A percentile compares a stretch with the other conserved stretches of the same genome.
These are phyloP conservation scores for Pilobolus umbonatus DNA, from an alignment of 192 early-diverging fungal species.

Conservation along the genomic window DNA sequence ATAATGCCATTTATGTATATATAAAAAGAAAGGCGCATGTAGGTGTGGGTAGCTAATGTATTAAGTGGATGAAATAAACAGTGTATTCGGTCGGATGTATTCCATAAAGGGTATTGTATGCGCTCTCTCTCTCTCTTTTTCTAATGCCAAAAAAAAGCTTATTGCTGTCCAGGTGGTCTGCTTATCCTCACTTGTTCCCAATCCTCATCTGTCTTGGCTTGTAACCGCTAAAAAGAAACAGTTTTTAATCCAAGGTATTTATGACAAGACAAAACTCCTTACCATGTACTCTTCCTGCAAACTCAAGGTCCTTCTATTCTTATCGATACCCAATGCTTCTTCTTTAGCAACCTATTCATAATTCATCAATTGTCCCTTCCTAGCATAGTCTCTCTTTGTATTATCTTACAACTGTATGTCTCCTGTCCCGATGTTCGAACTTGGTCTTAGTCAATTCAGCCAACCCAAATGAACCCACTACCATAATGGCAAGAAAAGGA, in stretches of 20 bases:
- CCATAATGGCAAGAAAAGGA: constrained; percentile 62
- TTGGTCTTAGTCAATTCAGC: constrained; percentile 68
- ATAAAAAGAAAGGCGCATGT: no score
- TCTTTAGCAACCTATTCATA: constrained; percentile 45
- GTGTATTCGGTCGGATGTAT: no score
- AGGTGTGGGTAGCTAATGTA: no score
- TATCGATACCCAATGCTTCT: constrained; percentile 47
- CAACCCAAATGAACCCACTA: constrained; percentile 68
- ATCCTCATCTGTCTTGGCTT: constrained; percentile 21
- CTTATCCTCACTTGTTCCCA: constrained; percentile 30
- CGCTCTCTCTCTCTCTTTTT: neutral
- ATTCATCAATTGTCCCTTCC: no score
- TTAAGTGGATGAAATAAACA: no score
- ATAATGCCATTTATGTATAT: no score
- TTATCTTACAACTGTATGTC: constrained; percentile 23
- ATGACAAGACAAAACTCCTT: constrained; percentile 6
- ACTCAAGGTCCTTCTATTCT: constrained; percentile 53
- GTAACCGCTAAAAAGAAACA: constrained; percentile 20
- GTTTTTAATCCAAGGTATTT: neutral
- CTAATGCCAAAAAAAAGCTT: neutral
- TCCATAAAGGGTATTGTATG: constrained; percentile 2
- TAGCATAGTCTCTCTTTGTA: neutral
- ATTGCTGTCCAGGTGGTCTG: constrained; percentile 21
- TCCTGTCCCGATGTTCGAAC: constrained; percentile 67
- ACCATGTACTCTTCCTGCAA: constrained; percentile 73